These are phyloP conservation scores for Candida morakotiae DNA, from an alignment of 805 yeast genomes.

Conservation along the genomic window DNA sequence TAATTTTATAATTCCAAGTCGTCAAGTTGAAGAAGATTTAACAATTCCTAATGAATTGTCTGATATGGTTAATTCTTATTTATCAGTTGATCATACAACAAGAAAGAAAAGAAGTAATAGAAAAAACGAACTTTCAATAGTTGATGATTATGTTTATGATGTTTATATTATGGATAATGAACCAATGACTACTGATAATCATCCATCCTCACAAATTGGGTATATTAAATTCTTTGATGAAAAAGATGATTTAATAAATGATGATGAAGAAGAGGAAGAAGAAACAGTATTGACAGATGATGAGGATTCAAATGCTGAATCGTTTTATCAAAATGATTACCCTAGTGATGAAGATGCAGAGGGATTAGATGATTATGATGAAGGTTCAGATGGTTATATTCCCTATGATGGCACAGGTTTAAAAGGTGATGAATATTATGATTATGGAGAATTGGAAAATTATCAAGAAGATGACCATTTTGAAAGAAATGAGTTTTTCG, in stretches of 20 bases:
- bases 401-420: slow-evolving; percentile 10
- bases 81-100: slow-evolving; percentile 28
- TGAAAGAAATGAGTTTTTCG: slow-evolving; percentile 51
- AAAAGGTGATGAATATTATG: slow-evolving; percentile 25
- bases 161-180: slow-evolving; percentile 47
- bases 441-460: slow-evolving; percentile 22
- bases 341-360: slow-evolving; percentile 87
- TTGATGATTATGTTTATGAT: slow-evolving; percentile 69
- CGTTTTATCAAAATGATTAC: slow-evolving; percentile 86
- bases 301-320: slow-evolving; percentile 88
- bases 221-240: slow-evolving; percentile 55
- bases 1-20: slow-evolving; percentile 33
- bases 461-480: slow-evolving; percentile 39
- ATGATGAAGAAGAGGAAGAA: slow-evolving; percentile 18
- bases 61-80: slow-evolving; percentile 68
- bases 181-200: slow-evolving; percentile 44
- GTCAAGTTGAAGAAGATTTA: slow-evolving; percentile 28
- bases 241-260: slow-evolving; percentile 32
- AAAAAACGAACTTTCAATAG: slow-evolving; percentile 1
- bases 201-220: slow-evolving; percentile 48
- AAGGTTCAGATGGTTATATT: slow-evolving; percentile 16
- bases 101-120: slow-evolving; percentile 11
- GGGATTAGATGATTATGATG: slow-evolving; percentile 14
- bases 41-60: slow-evolving; percentile 56
- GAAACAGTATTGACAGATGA: slow-evolving; percentile 50